Base-by-base conservation (phyloP, 176 grass and related monocot genomes). In the Juncus inflexus region DNA sequence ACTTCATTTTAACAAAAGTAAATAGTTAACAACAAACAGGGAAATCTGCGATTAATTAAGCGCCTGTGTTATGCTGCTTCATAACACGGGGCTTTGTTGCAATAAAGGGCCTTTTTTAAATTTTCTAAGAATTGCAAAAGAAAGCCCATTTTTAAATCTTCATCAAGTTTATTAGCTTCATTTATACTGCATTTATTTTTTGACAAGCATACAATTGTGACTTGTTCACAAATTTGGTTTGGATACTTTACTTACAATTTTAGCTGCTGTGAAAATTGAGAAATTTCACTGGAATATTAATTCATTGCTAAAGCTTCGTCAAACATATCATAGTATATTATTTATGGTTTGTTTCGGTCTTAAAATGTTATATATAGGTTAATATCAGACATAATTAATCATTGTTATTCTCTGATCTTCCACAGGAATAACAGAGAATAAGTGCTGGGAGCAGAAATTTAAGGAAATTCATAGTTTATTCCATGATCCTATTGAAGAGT, bases 171-270 rank as follows among this genome's bases (percentile, higher is more conserved):
- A 6, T 47, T 47, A 47, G 65, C 35, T 55, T 37, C 65, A 68
- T 68, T 68, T 68, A 68, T 68, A 35, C 13, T 68, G 65, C 15
- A 28, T 55, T 68, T 54, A 55, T 12, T 50, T 35, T 68, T 36
- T 55, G 63, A 38, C 4, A 55, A 68, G 49, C 47, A 68, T 15
- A 68, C 3, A 53, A 11, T 67, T 11, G 15, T 12, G 50, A 68
- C 5, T 47, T 68, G 52, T 14, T 43, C 43, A 51, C 11, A 54
- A 4, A 50, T 52, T 67, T 19, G 12, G 7, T 10, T 67, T 50
- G 49, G 42, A 6, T 28, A n/a, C 50, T 52, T 3, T 51, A 9
- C 9, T 67, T 67, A 52, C 40, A 50, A 67, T 67, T 52, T 67
- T 36, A 7, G 8, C 7, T 15, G 6, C 14, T 43, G 41, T 65